A percentile compares a stretch with the other conserved stretches of the same genome.
Conservation (phyloP, 2,329 filamentous ascomycete genomes). For the Alternaria brassicicola region DNA sequence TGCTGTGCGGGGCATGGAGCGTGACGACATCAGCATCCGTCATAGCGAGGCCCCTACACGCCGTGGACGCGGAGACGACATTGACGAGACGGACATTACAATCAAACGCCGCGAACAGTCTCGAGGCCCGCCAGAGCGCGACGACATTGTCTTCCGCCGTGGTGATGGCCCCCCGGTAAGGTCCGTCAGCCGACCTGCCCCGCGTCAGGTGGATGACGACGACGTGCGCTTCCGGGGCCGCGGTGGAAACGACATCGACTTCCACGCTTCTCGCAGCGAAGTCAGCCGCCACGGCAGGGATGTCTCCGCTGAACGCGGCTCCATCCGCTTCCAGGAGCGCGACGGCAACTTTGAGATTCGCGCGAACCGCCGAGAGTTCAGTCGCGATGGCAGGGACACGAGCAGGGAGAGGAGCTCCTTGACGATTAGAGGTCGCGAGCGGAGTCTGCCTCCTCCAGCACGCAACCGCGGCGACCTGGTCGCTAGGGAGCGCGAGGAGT, state of each 20-base stretch:
- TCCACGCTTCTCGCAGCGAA: slow-evolving; percentile 32
- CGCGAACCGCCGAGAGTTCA: slow-evolving; percentile 44
- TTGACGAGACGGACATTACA: slow-evolving; percentile 45
- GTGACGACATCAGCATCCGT: slow-evolving; percentile 50
- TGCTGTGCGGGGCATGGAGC: slow-evolving; percentile 38
- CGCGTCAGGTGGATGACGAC: slow-evolving; percentile 50
- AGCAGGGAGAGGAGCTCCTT: slow-evolving; percentile 46
- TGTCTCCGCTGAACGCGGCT: slow-evolving; percentile 33
- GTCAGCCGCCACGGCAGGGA: slow-evolving; percentile 32
- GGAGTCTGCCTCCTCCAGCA: slow-evolving; percentile 46
- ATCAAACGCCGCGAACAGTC: slow-evolving; percentile 47
- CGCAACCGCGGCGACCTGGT: slow-evolving; percentile 45
- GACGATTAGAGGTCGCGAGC: slow-evolving; percentile 43
- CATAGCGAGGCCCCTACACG: slow-evolving; percentile 40
- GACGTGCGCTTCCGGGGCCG: slow-evolving; percentile 57
- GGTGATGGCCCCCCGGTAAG: slow-evolving; percentile 47
- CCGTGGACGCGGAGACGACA: slow-evolving; percentile 44
- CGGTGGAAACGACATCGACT: slow-evolving; percentile 42
- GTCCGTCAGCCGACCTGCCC: slow-evolving; percentile 28
- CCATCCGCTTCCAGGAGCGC: slow-evolving; percentile 41
- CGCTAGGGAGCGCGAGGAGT: slow-evolving; percentile 51
- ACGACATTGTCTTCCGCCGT: slow-evolving; percentile 53
- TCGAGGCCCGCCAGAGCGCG: slow-evolving; percentile 39
- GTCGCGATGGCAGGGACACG: slow-evolving; percentile 41
- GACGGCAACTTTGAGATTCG: slow-evolving; percentile 52